Conservation (phyloP, 257 asterid genomes). For the Fraxinus americana region DNA sequence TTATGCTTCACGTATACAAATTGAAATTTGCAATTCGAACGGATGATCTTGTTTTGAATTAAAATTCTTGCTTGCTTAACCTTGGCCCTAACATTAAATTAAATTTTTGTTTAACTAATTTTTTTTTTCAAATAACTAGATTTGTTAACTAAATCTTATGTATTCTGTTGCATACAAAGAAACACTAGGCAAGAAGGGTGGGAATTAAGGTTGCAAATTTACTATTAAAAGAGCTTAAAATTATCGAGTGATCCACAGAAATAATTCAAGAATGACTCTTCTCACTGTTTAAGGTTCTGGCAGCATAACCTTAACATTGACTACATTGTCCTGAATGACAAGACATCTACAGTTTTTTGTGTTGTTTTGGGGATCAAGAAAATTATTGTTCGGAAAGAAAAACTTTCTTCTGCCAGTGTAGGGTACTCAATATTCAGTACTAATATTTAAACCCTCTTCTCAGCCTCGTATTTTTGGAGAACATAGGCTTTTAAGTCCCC, state of each 20-base stretch:
- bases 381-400: background rate
- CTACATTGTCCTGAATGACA: constrained; percentile 7
- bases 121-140: background rate
- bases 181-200: constrained; percentile 1
- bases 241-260: background rate
- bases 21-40: background rate
- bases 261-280: background rate
- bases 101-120: background rate
- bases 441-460: no score
- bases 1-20: background rate
- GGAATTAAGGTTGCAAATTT: constrained; percentile 6
- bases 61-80: no score
- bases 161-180: constrained; percentile 10
- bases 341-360: background rate
- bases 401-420: no score
- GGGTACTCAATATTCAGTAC: no score
- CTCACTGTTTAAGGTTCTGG: background rate
- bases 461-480: no score
- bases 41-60: no score
- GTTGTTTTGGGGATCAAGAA: constrained; percentile 10
- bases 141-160: background rate
- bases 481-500: no score
- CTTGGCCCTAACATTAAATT: no score
- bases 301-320: background rate
- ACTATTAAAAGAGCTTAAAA: background rate